phyloP scores from a whole-genome alignment of 495 filamentous ascomycete species.

The Neurospora sp. region DNA sequence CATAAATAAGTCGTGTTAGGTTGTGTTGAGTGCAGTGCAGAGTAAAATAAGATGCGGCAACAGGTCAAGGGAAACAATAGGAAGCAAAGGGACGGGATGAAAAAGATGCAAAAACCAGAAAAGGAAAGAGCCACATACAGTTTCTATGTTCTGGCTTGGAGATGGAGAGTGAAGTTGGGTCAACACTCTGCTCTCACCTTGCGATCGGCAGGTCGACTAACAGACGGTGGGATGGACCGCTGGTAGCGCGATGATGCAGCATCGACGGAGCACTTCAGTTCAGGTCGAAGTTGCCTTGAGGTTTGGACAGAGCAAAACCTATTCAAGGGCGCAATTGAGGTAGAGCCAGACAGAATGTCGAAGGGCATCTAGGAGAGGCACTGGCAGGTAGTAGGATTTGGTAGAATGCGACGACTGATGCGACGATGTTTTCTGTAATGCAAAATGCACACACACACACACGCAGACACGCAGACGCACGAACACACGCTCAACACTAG shows the following conservation, averaged over 20 bases:
- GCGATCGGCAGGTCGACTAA: not conserved
- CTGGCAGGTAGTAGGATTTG: not conserved
- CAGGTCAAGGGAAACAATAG: not conserved
- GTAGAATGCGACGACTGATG: not conserved
- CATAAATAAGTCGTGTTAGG: not conserved
- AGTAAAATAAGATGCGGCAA: not conserved
- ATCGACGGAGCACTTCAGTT: not conserved
- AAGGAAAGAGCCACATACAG: not conserved
- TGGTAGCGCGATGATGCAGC: not conserved
- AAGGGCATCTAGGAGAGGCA: not conserved
- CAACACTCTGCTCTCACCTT: not conserved
- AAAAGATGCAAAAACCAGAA: not conserved
- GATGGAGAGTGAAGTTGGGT: not conserved
- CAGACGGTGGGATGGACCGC: not conserved
- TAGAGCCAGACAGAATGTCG: not conserved
- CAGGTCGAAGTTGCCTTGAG: not conserved
- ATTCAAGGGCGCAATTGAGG: not conserved
- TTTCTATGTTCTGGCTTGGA: not conserved
- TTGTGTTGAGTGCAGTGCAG: not conserved
- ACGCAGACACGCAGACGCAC: not conserved
- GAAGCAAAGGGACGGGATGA: not conserved
- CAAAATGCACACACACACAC: not conserved
- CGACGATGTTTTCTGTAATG: not conserved
- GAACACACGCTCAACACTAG: not conserved
- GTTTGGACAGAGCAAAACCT: not conserved